Evolutionary conservation across 495 filamentous ascomycete genomes (phyloP), one percentile per base, ranked within the genome.

Genomic region (Glarea lozoyensis): DNA sequence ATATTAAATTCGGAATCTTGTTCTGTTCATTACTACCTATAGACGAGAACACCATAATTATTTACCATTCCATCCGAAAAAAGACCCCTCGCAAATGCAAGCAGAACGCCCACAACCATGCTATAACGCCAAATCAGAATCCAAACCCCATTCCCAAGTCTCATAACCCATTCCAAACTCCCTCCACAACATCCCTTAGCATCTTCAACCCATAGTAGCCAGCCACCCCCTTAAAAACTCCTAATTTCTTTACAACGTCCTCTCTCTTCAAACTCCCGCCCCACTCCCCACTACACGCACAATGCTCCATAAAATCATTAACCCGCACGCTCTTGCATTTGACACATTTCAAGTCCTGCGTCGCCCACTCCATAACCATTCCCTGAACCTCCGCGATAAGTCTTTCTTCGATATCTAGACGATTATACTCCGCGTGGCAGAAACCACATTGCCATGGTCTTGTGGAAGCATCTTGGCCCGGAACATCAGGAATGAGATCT

Each of bases 301-400:
- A 98, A 63, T 97, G 90, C 62, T 97, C 92, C 80, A 88, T 83
- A 57, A 97, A 93, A 53, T 94, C 92, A 65, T 92, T 96, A 30
- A 83, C 70, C 60, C 88, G 70, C 24, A 86, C 50, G 35, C 67
- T 64, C 5, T 65, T 63, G 57, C 83, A 88, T 55, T 79, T 77
- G 22, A 57, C 68, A 49, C 92, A 98, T 59, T 87, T 88, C 34
- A 97, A 63, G 60, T 98, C 92, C 69, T 97, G 92, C 17, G 79
- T 83, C 44, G 76, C 74, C 86, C 94, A 97, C 56, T 81, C 78
- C 22, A 82, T 76, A 7, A 88, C 69, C 49, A 82, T 57, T 33
- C 72, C 76, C 50, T 94, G 79, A 27, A 94, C 77, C 30, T 84
- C 74, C 0, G 73, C 77, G 41, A 98, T 78, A 49, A 97, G 65